Conservation (phyloP, 306 rosid species). For the Trifolium dubium region DNA sequence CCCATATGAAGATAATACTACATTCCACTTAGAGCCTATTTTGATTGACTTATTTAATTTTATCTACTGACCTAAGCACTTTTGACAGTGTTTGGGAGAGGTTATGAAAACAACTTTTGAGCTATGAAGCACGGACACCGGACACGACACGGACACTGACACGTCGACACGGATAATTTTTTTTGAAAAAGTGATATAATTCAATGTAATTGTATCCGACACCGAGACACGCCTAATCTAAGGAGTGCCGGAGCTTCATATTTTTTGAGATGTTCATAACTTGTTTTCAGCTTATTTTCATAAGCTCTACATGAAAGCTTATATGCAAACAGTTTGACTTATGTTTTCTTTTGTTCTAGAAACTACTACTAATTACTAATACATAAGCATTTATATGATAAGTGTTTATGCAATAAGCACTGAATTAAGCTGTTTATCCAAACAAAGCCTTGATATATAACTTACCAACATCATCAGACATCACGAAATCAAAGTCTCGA, state of each 20-base stretch:
- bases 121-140: no score
- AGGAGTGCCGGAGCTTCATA: no score
- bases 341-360: background rate
- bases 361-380: background rate
- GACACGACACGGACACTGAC: no score
- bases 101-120: background rate
- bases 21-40: background rate
- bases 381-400: background rate
- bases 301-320: background rate
- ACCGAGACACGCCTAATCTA: no score
- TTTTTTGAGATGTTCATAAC: background rate
- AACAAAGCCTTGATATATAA: background rate
- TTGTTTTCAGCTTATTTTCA: background rate
- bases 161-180: no score
- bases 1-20: constrained; percentile 7
- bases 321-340: background rate
- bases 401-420: background rate
- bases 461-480: constrained; percentile 53
- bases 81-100: background rate
- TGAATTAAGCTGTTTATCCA: background rate
- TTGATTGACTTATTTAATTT: background rate
- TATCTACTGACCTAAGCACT: background rate
- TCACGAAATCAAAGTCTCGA: constrained; percentile 55
- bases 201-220: no score
- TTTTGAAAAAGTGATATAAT: no score